phyloP scores from a whole-genome alignment of 2,329 filamentous ascomycete genomes.

The Arthrinium puccinioides region DNA sequence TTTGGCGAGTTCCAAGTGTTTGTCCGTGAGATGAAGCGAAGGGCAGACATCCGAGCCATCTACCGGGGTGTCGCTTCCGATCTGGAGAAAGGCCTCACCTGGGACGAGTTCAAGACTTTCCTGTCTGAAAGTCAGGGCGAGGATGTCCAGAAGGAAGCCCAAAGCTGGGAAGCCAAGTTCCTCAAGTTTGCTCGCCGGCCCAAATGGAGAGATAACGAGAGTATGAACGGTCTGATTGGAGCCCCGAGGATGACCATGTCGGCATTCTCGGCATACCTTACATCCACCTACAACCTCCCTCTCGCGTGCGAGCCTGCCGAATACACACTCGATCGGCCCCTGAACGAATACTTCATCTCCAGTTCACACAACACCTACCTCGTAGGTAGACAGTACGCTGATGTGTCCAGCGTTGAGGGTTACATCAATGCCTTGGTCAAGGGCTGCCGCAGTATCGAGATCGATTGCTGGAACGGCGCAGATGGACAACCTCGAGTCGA shows the following conservation, averaged over 20 bases:
- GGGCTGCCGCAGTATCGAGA: slow-evolving; percentile 91
- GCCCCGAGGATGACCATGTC: slow-evolving; percentile 64
- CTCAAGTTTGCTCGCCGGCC: slow-evolving; percentile 58
- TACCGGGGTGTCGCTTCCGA: slow-evolving; percentile 57
- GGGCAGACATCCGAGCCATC: slow-evolving; percentile 71
- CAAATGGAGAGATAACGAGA: slow-evolving; percentile 36
- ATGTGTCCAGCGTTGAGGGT: slow-evolving; percentile 86
- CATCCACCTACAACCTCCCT: slow-evolving; percentile 66
- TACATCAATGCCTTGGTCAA: slow-evolving; percentile 85
- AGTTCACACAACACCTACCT: slow-evolving; percentile 99
- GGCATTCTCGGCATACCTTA: slow-evolving; percentile 70
- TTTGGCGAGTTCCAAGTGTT: slow-evolving; percentile 81
- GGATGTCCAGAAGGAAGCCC: slow-evolving; percentile 58
- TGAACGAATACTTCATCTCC: slow-evolving; percentile 97
- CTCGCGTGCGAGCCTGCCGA: slow-evolving; percentile 53
- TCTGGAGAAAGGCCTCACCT: slow-evolving; percentile 57
- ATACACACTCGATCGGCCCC: slow-evolving; percentile 66
- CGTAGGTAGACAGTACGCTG: slow-evolving; percentile 80
- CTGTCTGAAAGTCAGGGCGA: slow-evolving; percentile 68
- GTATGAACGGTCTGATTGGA: slow-evolving; percentile 36
- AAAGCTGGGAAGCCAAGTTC: slow-evolving; percentile 67
- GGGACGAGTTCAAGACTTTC: slow-evolving; percentile 69
- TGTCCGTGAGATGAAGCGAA: slow-evolving; percentile 72
- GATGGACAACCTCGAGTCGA: slow-evolving; percentile 85
- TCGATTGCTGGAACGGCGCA: slow-evolving; percentile 94